These are phyloP conservation scores for Sorghum bicolor DNA, from an alignment of 176 grass and related monocot species.

Conservation along the genomic window Sorghum_bicolor_NCBIv3 NC_012879.2:6482001-6482500, in stretches of 20 bases:
- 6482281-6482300: conserved; percentile 6
- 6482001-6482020: not conserved
- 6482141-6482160: conserved; percentile 51
- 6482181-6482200: conserved; percentile 75
- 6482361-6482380: not conserved
- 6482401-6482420: not conserved
- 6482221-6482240: not conserved
- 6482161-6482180: conserved; percentile 41
- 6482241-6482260: not conserved
- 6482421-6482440: too few relatives aligned
- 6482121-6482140: conserved; percentile 20
- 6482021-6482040: not conserved
- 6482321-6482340: not conserved
- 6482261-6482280: not conserved
- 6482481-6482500: not conserved
- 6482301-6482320: conserved; percentile 23
- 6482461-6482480: not conserved
- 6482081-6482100: conserved; percentile 22
- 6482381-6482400: not conserved
- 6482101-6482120: conserved; percentile 42
- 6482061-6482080: conserved; percentile 27
- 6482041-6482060: not conserved
- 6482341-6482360: not conserved
- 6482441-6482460: too few relatives aligned
- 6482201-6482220: conserved; percentile 35